Percentiles rank a stretch among this genome's conserved stretches.
Evolutionary conservation across 2,329 filamentous ascomycete species (phyloP).

Genomic region (Lachnellula subtilissima): DNA sequence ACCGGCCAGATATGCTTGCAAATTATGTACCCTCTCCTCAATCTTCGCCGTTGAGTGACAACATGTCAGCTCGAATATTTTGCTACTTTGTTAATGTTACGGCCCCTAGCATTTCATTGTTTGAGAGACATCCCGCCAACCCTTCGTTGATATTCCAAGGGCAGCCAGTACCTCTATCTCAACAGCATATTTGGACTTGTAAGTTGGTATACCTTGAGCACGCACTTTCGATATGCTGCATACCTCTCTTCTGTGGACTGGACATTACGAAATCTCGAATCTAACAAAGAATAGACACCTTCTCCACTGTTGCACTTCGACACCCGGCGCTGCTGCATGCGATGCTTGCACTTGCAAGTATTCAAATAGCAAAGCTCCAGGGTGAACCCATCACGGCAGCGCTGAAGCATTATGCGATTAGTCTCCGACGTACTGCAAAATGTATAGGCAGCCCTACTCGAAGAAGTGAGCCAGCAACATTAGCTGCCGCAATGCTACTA

Average conservation of each 20-base stretch:
- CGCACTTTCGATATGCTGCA: neutral
- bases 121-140: constrained; percentile 76
- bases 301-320: constrained; percentile 77
- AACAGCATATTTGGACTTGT: constrained; percentile 63
- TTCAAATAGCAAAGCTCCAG: constrained; percentile 84
- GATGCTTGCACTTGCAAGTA: constrained; percentile 78
- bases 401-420: constrained; percentile 86
- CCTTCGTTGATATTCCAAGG: constrained; percentile 62
- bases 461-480: constrained; percentile 70
- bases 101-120: constrained; percentile 79
- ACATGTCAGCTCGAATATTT: constrained; percentile 76
- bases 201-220: constrained; percentile 27
- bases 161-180: constrained; percentile 54
- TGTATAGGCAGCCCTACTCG: constrained; percentile 66
- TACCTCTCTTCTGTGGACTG: neutral
- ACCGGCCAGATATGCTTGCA: constrained; percentile 47
- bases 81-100: constrained; percentile 89
- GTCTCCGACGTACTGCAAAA: constrained; percentile 71
- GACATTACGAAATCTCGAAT: neutral
- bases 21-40: constrained; percentile 62
- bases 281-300: constrained; percentile 50
- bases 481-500: constrained; percentile 83
- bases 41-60: constrained; percentile 72
- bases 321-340: constrained; percentile 86
- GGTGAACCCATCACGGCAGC: constrained; percentile 70